These are phyloP conservation scores for Lodderomyces metapsilosis DNA, from an alignment of 1,139 yeast species.

Conservation along the genomic window DNA sequence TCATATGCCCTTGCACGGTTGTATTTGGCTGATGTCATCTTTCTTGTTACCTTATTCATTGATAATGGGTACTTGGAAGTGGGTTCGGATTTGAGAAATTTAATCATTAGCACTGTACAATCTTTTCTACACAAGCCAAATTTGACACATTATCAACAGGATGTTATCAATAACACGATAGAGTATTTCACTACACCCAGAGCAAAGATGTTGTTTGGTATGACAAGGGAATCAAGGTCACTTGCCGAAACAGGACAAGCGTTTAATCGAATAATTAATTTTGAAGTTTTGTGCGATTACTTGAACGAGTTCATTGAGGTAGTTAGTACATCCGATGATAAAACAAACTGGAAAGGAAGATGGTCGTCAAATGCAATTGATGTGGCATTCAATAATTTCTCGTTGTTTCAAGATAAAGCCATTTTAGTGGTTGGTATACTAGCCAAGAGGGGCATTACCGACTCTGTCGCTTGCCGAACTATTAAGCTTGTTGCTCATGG, in stretches of 20 bases:
- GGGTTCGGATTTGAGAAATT: conserved; percentile 62
- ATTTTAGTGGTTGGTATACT: conserved; percentile 70
- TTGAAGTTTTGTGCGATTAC: conserved; percentile 66
- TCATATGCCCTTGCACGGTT: conserved; percentile 62
- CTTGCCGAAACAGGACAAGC: conserved; percentile 35
- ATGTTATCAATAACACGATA: conserved; percentile 51
- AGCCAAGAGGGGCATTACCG: conserved; percentile 62
- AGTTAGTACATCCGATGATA: conserved; percentile 56
- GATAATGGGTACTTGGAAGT: conserved; percentile 73
- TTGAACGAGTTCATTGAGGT: conserved; percentile 48
- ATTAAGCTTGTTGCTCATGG: conserved; percentile 26
- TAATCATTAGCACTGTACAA: conserved; percentile 69
- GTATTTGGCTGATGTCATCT: conserved; percentile 71
- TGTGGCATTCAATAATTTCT: conserved; percentile 58
- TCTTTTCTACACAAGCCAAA: conserved; percentile 63
- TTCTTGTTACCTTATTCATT: conserved; percentile 66
- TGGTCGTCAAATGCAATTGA: conserved; percentile 70
- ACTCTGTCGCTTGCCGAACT: conserved; percentile 53
- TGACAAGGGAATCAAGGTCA: conserved; percentile 57
- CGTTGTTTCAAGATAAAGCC: conserved; percentile 72
- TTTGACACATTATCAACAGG: conserved; percentile 42
- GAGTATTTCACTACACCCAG: conserved; percentile 67
- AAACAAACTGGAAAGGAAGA: conserved; percentile 61
- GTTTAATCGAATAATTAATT: conserved; percentile 48
- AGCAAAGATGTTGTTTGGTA: conserved; percentile 73